Conservation (phyloP, 2,329 filamentous ascomycete genomes). For the Penicillium decumbens region DNA sequence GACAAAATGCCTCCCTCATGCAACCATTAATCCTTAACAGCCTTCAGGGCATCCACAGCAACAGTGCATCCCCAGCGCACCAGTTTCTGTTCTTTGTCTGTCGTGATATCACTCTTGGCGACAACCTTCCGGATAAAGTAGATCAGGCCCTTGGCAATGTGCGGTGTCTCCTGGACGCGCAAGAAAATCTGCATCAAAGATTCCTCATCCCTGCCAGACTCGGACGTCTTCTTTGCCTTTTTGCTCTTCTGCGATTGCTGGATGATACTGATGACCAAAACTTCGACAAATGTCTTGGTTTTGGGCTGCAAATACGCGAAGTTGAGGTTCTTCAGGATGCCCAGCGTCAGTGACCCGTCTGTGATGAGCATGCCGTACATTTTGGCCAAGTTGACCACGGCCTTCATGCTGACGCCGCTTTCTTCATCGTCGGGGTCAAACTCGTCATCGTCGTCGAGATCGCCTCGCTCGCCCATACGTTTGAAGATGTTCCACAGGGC, state of each 20-base stretch:
- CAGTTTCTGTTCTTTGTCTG: conserved; percentile 50
- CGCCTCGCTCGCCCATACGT: conserved; percentile 68
- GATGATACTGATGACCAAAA: conserved; percentile 72
- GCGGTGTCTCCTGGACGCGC: conserved; percentile 58
- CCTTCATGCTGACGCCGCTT: conserved; percentile 50
- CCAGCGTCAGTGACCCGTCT: conserved; percentile 56
- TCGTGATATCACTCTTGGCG: conserved; percentile 56
- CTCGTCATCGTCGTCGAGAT: conserved; percentile 58
- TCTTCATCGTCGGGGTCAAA: conserved; percentile 51
- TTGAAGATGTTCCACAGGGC: conserved; percentile 82
- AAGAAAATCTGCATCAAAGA: conserved; percentile 63
- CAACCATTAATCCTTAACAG: conserved; percentile 24
- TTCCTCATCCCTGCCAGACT: conserved; percentile 48
- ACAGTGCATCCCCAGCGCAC: conserved; percentile 46
- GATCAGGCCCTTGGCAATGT: conserved; percentile 68
- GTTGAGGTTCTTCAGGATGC: conserved; percentile 61
- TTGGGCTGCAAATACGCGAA: conserved; percentile 71
- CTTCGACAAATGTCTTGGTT: conserved; percentile 72
- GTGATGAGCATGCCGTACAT: conserved; percentile 61
- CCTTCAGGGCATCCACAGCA: conserved; percentile 40
- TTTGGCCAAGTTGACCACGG: conserved; percentile 64
- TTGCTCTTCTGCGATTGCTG: conserved; percentile 56
- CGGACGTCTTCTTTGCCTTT: conserved; percentile 20
- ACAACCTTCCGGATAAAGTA: conserved; percentile 77
- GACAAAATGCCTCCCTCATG: conserved; percentile 2